phyloP scores from a whole-genome alignment of 2,329 filamentous ascomycete species.

The Westerdykella sp. region DNA sequence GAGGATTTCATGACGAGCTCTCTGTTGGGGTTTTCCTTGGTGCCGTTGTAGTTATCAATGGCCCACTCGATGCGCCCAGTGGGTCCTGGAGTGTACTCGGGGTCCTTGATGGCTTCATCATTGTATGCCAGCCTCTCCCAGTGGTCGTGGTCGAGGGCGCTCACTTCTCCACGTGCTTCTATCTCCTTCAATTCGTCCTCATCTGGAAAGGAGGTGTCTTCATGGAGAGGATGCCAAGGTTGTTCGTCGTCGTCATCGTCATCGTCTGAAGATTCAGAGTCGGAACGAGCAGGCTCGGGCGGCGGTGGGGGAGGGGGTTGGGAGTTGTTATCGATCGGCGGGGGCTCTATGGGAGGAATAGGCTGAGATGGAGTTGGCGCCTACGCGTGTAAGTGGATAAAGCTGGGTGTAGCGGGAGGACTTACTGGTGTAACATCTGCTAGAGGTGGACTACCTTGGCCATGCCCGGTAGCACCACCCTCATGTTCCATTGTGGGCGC shows the following conservation, averaged over 20 bases:
- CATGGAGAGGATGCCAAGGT: constrained; percentile 49
- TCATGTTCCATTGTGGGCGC: constrained; percentile 6
- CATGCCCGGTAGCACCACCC: constrained; percentile 1
- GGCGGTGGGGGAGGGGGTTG: constrained; percentile 31
- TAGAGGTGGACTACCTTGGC: neutral
- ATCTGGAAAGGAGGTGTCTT: constrained; percentile 52
- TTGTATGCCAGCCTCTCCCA: constrained; percentile 54
- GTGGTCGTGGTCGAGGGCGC: constrained; percentile 53
- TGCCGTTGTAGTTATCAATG: constrained; percentile 54
- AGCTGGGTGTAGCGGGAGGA: constrained; percentile 3
- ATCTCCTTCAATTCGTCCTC: constrained; percentile 56
- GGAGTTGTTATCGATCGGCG: constrained; percentile 14
- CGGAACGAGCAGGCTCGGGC: constrained; percentile 25
- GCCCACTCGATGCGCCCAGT: constrained; percentile 55
- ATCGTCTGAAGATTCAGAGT: constrained; percentile 31
- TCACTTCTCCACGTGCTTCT: constrained; percentile 45
- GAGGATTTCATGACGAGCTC: constrained; percentile 55
- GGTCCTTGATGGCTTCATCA: constrained; percentile 42
- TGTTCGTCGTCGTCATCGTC: constrained; percentile 32
- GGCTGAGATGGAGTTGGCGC: constrained; percentile 3
- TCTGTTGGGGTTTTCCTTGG: constrained; percentile 53
- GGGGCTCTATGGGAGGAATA: constrained; percentile 16
- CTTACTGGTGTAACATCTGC: neutral
- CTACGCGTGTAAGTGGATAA: too few species aligned
- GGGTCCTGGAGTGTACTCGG: constrained; percentile 49